A percentile compares a stretch with the other conserved stretches of the same genome.
phyloP scores from a whole-genome alignment of 176 grass and related monocot genomes.

The Cenchrus americanus region DNA sequence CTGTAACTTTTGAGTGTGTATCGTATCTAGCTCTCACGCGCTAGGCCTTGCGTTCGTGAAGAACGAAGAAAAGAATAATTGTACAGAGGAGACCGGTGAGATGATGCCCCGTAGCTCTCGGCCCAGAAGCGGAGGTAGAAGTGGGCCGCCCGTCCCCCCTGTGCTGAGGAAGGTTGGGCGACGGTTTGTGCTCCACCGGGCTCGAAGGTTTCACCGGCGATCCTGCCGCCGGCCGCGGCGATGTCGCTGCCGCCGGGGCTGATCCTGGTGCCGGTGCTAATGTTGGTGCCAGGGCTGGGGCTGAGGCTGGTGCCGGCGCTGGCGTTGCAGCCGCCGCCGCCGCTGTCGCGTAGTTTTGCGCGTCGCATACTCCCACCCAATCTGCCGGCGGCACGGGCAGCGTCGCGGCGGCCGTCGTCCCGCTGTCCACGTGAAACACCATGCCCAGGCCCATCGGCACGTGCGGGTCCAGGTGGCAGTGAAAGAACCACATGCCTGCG shows the following conservation, averaged over 20 bases:
- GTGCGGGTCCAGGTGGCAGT: constrained; percentile 78
- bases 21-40: not conserved
- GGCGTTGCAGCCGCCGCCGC: not conserved
- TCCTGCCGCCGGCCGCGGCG: not conserved
- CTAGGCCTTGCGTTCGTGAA: not conserved
- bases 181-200: not conserved
- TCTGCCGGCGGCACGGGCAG: constrained; percentile 64
- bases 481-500: constrained; percentile 76
- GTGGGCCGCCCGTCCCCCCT: not conserved
- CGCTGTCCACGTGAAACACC: constrained; percentile 73
- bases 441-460: constrained; percentile 61
- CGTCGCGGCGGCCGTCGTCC: constrained; percentile 35
- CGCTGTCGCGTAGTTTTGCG: constrained; percentile 20
- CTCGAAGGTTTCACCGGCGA: not conserved
- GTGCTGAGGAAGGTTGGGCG: not conserved
- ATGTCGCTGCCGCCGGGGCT: not conserved
- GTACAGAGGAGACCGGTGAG: not conserved
- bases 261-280: not conserved
- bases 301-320: not conserved
- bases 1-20: not conserved
- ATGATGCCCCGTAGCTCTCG: not conserved
- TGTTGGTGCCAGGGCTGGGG: not conserved
- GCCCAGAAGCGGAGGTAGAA: not conserved
- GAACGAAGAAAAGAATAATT: not conserved
- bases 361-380: constrained; percentile 34